These are phyloP conservation scores for Globisporangium acanthophoron DNA, from an alignment of 352 stramenopile species.

Conservation along the genomic window DNA sequence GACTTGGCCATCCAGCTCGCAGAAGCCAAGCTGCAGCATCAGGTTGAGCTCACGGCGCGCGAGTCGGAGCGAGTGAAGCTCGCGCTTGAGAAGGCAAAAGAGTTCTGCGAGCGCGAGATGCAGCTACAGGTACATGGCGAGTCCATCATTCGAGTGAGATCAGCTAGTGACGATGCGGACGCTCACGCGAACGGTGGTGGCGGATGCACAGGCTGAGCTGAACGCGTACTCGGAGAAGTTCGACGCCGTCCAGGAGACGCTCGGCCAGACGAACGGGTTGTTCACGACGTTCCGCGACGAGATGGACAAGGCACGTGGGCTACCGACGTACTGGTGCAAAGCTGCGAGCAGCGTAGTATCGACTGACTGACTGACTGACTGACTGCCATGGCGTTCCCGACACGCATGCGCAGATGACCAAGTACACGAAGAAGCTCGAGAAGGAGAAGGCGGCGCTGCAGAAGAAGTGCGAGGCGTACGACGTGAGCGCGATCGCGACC, in stretches of 20 bases:
- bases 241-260: conserved; percentile 77
- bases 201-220: conserved; percentile 37
- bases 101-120: conserved; percentile 72
- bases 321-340: not conserved
- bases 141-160: too few relatives aligned
- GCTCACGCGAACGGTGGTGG: not conserved
- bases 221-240: conserved; percentile 86
- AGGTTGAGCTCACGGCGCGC: conserved; percentile 63
- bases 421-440: conserved; percentile 83
- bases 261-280: conserved; percentile 85
- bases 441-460: conserved; percentile 78
- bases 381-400: too few relatives aligned
- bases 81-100: conserved; percentile 79
- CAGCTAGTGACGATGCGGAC: not conserved
- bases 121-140: conserved; percentile 50
- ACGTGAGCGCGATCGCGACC: conserved; percentile 62
- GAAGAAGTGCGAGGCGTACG: conserved; percentile 81
- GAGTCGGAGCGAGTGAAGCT: conserved; percentile 66
- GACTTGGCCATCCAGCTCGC: conserved; percentile 74
- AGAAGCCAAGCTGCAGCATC: conserved; percentile 77
- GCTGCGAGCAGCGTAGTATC: too few relatives aligned
- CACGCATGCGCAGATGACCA: conserved; percentile 41
- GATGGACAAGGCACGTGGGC: conserved; percentile 67
- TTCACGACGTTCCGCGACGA: conserved; percentile 80
- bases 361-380: not conserved